phyloP scores from a whole-genome alignment of 805 yeast species.

The Saccharomycopsis oosterbeekiorum region DNA sequence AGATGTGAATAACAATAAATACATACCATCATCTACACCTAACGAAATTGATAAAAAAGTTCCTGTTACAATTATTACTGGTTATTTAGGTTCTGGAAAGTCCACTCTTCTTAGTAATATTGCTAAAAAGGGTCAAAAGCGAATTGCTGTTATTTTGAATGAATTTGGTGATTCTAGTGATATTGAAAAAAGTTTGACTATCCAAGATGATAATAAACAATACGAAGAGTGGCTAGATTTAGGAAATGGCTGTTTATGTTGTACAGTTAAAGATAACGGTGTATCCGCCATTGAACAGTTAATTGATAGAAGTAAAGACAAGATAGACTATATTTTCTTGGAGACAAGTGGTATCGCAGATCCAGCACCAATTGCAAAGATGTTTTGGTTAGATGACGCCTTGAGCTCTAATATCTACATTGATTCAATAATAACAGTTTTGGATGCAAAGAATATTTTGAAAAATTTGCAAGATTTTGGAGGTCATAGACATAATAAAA shows the following conservation, averaged over 20 bases:
- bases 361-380: conserved; percentile 92
- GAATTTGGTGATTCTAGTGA: conserved; percentile 88
- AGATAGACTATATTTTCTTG: conserved; percentile 80
- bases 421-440: conserved; percentile 84
- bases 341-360: conserved; percentile 97
- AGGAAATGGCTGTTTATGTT: conserved; percentile 94
- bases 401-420: conserved; percentile 74
- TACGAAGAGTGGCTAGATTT: conserved; percentile 93
- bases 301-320: conserved; percentile 57
- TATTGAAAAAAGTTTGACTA: conserved; percentile 78
- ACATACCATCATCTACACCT: background rate
- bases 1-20: conserved; percentile 10
- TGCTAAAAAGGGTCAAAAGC: conserved; percentile 57
- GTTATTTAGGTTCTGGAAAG: conserved; percentile 92
- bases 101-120: conserved; percentile 73
- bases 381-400: conserved; percentile 97
- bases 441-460: conserved; percentile 63
- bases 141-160: conserved; percentile 82
- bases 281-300: conserved; percentile 88
- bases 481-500: conserved; percentile 49
- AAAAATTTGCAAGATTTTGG: conserved; percentile 61
- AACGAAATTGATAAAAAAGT: conserved; percentile 35
- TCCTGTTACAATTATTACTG: conserved; percentile 89
- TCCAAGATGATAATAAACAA: conserved; percentile 41
- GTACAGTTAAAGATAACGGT: conserved; percentile 92